Evolutionary conservation across 805 yeast species (phyloP).

Genomic region (Limtongia smithiae): DNA sequence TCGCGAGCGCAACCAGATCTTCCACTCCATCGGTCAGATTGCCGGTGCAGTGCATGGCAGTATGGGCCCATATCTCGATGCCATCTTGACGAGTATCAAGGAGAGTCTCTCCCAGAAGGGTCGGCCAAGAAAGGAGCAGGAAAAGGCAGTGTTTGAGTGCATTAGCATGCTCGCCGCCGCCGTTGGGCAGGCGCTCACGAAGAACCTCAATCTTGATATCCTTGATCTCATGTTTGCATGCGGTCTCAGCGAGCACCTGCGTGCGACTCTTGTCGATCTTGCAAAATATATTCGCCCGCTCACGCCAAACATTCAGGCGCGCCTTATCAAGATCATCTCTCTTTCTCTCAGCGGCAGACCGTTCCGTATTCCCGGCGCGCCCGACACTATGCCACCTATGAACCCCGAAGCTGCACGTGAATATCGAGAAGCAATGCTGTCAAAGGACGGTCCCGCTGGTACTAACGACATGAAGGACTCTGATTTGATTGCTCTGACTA

Average conservation of each 20-base stretch:
- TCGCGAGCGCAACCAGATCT: constrained; percentile 71
- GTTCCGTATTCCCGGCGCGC: constrained; percentile 83
- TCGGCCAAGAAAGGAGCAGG: constrained; percentile 65
- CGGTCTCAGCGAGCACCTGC: constrained; percentile 78
- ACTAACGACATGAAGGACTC: constrained; percentile 46
- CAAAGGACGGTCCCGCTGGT: constrained; percentile 58
- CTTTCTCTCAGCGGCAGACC: constrained; percentile 74
- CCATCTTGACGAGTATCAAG: constrained; percentile 75
- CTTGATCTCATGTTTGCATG: constrained; percentile 76
- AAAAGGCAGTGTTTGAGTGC: constrained; percentile 84
- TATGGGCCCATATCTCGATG: constrained; percentile 83
- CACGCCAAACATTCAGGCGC: constrained; percentile 65
- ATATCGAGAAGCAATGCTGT: constrained; percentile 69
- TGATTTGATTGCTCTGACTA: constrained; percentile 65
- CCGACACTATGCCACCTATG: constrained; percentile 49
- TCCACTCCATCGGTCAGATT: constrained; percentile 79
- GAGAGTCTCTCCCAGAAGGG: constrained; percentile 68
- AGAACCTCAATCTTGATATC: constrained; percentile 77
- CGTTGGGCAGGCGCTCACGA: constrained; percentile 89
- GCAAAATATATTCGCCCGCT: constrained; percentile 75
- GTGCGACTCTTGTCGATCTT: constrained; percentile 65
- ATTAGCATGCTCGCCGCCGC: constrained; percentile 81
- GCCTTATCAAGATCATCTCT: constrained; percentile 67
- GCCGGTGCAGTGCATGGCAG: constrained; percentile 73
- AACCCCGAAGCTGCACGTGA: constrained; percentile 59